Evolutionary conservation across 495 filamentous ascomycete genomes (phyloP), one percentile per base, ranked within the genome.

Genomic region (Parathielavia appendiculata): DNA sequence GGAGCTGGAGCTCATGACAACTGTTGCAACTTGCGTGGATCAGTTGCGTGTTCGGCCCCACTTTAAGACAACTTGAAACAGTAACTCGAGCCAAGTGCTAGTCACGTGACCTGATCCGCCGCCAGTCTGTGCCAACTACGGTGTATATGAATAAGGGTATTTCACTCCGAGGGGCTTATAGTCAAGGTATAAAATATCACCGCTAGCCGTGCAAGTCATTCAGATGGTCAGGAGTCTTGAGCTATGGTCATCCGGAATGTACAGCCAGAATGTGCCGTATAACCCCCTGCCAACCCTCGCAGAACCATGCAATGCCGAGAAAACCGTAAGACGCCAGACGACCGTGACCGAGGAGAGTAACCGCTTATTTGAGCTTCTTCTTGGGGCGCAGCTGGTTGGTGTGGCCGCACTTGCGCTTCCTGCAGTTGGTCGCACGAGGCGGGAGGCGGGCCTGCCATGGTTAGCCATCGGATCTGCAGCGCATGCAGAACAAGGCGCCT

Each of bases 381-480:
- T 98, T 98, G 74, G 93, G 93, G 80, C 95, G 90, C 71, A 98
- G 87, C 85, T 98, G 93, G 88, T 97, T 97, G 82, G 83, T 92
- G 84, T 98, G 93, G 60, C 93, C 93, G 79, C 93, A 98, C 86
- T 98, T 97, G 82, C 89, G 90, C 90, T 98, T 97, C 69, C 95
- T 85, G 89, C 93, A 97, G 85, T 98, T 98, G 81, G 92, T 97
- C 64, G 93, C 93, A 81, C 93, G 88, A 62, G 93, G 93, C 66
- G 93, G 93, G 57, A 98, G 91, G 79, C 93, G 93, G 66, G 93
- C 92, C 86, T 90, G 58, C 7, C 39, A 52, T 45, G 46, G 59
- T 70, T 51, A 68, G 70, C 38, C 11, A 47, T 20, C 4, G 19
- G 22, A 43, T 11, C 55, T 9, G 46, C 23, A 5, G n/a, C 45